Evolutionary conservation across 2,329 filamentous ascomycete genomes (phyloP).

Genomic region (Salinomyces thailandicus): DNA sequence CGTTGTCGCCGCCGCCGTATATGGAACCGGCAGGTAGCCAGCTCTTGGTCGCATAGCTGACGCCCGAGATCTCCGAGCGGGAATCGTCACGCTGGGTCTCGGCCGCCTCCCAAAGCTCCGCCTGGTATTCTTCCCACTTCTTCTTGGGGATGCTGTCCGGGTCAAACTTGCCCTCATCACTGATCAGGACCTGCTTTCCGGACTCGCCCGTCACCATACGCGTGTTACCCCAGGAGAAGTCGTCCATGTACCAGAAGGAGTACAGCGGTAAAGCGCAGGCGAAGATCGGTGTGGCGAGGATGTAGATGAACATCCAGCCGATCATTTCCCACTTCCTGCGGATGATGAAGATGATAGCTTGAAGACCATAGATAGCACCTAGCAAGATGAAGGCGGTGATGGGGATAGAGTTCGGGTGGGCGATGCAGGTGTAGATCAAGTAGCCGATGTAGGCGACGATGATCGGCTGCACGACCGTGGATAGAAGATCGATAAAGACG

Average conservation of each 20-base stretch:
- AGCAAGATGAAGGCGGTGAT: conserved; percentile 82
- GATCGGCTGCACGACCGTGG: conserved; percentile 84
- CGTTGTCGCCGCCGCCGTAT: conserved; percentile 53
- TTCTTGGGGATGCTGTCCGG: conserved; percentile 86
- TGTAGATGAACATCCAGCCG: conserved; percentile 96
- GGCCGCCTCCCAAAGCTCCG: conserved; percentile 82
- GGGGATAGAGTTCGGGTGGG: conserved; percentile 56
- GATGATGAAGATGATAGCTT: conserved; percentile 92
- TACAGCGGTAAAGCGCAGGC: conserved; percentile 83
- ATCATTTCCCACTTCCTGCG: conserved; percentile 99
- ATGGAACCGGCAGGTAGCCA: conserved; percentile 48
- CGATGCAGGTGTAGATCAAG: conserved; percentile 63
- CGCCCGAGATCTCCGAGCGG: conserved; percentile 80
- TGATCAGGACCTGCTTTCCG: conserved; percentile 83
- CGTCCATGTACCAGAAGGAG: conserved; percentile 99
- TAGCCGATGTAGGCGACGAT: conserved; percentile 84
- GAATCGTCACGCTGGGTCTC: conserved; percentile 74
- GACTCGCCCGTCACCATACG: conserved; percentile 91
- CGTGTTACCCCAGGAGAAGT: conserved; percentile 98
- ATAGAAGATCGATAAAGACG: conserved; percentile 86
- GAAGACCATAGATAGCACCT: conserved; percentile 91
- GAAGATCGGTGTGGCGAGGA: conserved; percentile 84
- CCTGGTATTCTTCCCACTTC: conserved; percentile 99
- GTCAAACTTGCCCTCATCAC: conserved; percentile 97
- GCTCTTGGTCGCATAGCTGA: conserved; percentile 85